Evolutionary conservation across 495 filamentous ascomycete genomes (phyloP), one percentile per base, ranked within the genome.

Genomic region (Parathielavia hyrcaniae): DNA sequence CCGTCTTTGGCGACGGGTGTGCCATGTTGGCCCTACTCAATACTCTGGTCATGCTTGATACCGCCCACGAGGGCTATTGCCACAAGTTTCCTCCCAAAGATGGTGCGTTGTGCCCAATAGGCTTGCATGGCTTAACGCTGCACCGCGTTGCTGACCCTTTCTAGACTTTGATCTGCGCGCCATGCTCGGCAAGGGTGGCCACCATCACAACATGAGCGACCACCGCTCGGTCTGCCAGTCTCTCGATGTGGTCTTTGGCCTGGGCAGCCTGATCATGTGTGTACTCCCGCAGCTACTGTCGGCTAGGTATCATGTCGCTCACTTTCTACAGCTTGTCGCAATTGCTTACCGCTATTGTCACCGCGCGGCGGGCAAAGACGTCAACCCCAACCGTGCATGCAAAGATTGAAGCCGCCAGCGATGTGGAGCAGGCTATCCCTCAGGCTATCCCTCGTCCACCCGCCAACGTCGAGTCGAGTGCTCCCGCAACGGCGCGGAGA

Each of bases 11-110:
- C 5, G 65, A 67, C 38, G 51, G 50, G 11, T 60, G 36, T 23
- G 50, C 59, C 19, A 58, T 66, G 46, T 53, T 64, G 46, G 61
- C 47, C 51, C 50, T 53, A 47, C 55, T 54, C 32, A 60, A 55
- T 13, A 64, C 59, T 26, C 46, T 58, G n/a, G 26, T 55, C 45
- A 43, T 63, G 35, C 46, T 57, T 10, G 55, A 58, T 13, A 44
- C 40, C 1, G 44, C 45, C 6, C 53, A 53, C 19, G 47, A 57
- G 49, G 39, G 20, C n/a, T 51, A 50, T 44, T 64, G 64, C 23
- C 56, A 54, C 19, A 40, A 43, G 12, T 20, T 44, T 19, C 36
- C 50, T n/a, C 20, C 10, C 1, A 14, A 6, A 14, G 41, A 32
- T 17, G 50, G 48, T 55, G 34, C 52, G 44, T 45, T 45, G 14